Conservation (phyloP, 306 rosid genomes). For the Sicyos edulis region DNA sequence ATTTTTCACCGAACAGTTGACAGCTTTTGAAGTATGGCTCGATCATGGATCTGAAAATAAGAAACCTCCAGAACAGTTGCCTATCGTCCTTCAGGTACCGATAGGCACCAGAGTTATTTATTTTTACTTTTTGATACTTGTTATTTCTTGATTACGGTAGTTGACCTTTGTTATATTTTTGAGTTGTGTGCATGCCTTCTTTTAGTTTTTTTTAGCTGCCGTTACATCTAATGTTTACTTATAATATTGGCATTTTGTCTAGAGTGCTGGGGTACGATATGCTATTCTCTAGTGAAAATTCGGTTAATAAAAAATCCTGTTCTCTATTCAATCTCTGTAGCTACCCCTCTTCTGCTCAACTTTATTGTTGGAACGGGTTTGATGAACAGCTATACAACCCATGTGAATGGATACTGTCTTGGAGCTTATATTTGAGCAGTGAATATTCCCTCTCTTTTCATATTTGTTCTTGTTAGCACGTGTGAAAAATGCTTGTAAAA, state of each 20-base stretch:
- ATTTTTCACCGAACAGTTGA: conserved; percentile 91
- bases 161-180: not conserved
- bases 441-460: not conserved
- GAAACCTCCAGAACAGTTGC: conserved; percentile 99
- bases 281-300: not conserved
- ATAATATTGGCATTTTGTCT: not conserved
- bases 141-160: conserved; percentile 27
- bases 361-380: not conserved
- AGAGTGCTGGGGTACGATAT: not conserved
- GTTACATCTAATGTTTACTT: not conserved
- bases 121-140: conserved; percentile 17
- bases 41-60: conserved; percentile 96
- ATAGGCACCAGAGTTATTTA: not conserved
- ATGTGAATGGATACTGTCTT: not conserved
- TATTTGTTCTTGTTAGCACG: conserved; percentile 5
- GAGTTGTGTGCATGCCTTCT: not conserved
- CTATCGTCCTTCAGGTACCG: conserved; percentile 93
- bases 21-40: conserved; percentile 98
- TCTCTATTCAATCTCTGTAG: not conserved
- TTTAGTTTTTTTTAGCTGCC: conserved; percentile 8
- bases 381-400: not conserved
- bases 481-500: not conserved
- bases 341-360: not conserved
- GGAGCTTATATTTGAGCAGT: conserved; percentile 10
- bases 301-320: not conserved